phyloP scores from a whole-genome alignment of 345 rosid genomes.

The Firmiana major region DNA sequence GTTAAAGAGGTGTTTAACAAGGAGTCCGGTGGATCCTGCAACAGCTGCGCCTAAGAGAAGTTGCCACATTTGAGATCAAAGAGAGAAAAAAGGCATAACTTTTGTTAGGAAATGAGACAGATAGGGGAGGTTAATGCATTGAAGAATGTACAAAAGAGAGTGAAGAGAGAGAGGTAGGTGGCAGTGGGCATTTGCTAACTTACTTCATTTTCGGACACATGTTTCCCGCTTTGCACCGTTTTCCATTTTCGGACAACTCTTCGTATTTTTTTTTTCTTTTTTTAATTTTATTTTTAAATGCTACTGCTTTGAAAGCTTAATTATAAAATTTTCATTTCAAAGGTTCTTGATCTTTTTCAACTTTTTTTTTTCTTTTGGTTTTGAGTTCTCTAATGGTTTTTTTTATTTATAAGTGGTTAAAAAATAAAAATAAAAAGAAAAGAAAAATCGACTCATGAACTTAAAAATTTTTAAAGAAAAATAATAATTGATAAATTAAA shows the following conservation, averaged over 20 bases:
- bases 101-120: not conserved
- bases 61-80: constrained; percentile 62
- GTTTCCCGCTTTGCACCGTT: constrained; percentile 52
- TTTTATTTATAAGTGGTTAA: no score
- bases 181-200: not conserved
- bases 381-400: no score
- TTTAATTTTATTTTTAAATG: not conserved
- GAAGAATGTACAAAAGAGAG: constrained; percentile 3
- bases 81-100: not conserved
- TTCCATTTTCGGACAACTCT: constrained; percentile 13
- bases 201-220: constrained; percentile 30
- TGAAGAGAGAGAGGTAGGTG: constrained; percentile 8
- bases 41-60: constrained; percentile 63
- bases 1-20: constrained; percentile 48
- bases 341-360: no score
- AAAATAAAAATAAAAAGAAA: no score
- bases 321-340: not conserved
- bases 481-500: no score
- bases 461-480: no score
- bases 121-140: constrained; percentile 6
- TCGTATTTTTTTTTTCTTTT: not conserved
- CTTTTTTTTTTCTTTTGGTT: no score
- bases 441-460: no score
- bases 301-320: not conserved
- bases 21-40: constrained; percentile 67